These are phyloP conservation scores for Psidium friedrichsthalianum DNA, from an alignment of 345 rosid species.

Conservation along the genomic window DNA sequence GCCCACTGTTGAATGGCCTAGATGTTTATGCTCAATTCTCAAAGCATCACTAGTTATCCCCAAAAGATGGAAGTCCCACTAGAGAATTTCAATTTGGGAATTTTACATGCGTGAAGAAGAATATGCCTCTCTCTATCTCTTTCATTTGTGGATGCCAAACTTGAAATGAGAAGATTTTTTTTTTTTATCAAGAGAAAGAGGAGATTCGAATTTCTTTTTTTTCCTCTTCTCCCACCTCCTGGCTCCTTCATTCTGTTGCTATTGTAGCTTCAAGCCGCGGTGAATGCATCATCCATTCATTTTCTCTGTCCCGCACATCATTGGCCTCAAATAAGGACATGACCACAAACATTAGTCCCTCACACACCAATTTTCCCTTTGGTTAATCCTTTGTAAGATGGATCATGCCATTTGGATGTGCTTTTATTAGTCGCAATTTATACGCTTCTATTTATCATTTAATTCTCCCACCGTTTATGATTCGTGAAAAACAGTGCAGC, in stretches of 20 bases:
- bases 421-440: too few species aligned
- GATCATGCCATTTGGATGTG: neutral
- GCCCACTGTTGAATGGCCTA: neutral
- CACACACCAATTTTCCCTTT: neutral
- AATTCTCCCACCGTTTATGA: neutral
- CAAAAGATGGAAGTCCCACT: neutral
- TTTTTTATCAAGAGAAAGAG: neutral
- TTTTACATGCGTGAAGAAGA: neutral
- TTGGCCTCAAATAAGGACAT: neutral
- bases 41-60: neutral
- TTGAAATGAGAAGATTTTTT: neutral
- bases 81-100: neutral
- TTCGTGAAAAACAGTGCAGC: rapidly evolving
- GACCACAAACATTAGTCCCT: neutral
- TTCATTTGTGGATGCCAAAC: neutral
- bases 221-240: neutral
- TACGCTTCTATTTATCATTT: too few species aligned
- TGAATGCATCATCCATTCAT: neutral
- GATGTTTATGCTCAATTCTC: neutral
- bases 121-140: neutral
- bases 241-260: too few species aligned
- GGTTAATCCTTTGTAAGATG: neutral
- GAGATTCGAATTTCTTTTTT: neutral
- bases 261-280: neutral
- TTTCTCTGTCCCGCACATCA: neutral